These are phyloP conservation scores for Chalaropsis ovoidea DNA, from an alignment of 2,329 filamentous ascomycete genomes.

Conservation along the genomic window DNA sequence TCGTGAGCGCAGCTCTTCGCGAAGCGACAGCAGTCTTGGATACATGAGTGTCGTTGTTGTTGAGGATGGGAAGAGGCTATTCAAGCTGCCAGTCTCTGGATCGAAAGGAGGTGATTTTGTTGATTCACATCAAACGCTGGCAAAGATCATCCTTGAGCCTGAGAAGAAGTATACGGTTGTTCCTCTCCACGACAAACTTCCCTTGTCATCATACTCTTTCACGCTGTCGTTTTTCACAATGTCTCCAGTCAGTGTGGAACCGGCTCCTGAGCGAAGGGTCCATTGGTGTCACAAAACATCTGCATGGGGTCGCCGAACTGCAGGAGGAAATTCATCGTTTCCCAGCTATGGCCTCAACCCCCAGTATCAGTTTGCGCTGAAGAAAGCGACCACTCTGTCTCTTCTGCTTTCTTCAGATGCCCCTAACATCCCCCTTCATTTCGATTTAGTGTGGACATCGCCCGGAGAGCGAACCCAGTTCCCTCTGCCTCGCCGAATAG, in stretches of 20 bases:
- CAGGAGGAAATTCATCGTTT: constrained; percentile 73
- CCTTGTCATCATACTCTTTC: constrained; percentile 66
- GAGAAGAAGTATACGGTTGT: constrained; percentile 49
- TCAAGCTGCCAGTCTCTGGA: constrained; percentile 59
- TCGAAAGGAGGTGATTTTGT: constrained; percentile 70
- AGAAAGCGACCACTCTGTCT: constrained; percentile 50
- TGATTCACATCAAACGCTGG: constrained; percentile 83
- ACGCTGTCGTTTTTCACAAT: constrained; percentile 75
- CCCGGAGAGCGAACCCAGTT: constrained; percentile 54
- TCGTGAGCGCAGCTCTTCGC: constrained; percentile 10
- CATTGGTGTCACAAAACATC: constrained; percentile 50
- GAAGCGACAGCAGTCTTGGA: constrained; percentile 45
- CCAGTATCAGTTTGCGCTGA: constrained; percentile 61
- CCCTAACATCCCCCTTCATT: constrained; percentile 63
- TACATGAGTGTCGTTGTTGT: constrained; percentile 86
- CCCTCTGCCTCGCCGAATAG: constrained; percentile 60
- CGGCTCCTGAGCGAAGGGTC: constrained; percentile 51
- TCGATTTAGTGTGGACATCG: constrained; percentile 70
- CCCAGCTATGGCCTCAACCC: constrained; percentile 75
- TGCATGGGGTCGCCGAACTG: constrained; percentile 67
- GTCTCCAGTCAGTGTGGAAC: constrained; percentile 47
- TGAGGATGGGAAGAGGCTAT: constrained; percentile 58
- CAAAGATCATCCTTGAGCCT: constrained; percentile 47
- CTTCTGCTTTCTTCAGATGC: constrained; percentile 62
- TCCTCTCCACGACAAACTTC: constrained; percentile 68